Conservation (phyloP, 352 stramenopile species). For the Globisporangium irregulare region DNA sequence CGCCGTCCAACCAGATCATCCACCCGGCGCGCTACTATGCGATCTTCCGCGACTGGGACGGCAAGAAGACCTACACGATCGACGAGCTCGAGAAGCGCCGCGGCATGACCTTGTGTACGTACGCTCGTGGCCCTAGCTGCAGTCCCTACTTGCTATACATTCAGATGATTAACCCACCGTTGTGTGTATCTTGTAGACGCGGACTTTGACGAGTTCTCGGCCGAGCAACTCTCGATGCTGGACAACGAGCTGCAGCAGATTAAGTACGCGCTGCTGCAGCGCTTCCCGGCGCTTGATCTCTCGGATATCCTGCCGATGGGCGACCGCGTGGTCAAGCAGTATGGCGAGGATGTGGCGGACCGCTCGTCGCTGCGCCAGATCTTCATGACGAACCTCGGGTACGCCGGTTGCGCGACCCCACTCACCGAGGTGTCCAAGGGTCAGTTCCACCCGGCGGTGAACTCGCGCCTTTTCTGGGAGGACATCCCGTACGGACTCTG, state of each 20-base stretch:
- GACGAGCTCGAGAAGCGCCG: slow-evolving; percentile 84
- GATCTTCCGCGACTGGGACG: slow-evolving; percentile 93
- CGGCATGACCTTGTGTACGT: slow-evolving; percentile 88
- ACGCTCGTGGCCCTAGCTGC: not conserved
- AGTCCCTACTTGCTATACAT: not conserved
- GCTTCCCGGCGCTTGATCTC: slow-evolving; percentile 89
- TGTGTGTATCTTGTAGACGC: slow-evolving; percentile 48
- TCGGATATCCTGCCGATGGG: slow-evolving; percentile 90
- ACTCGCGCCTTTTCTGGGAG: slow-evolving; percentile 91
- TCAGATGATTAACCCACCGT: not conserved
- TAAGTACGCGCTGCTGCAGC: slow-evolving; percentile 86
- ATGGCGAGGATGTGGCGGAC: slow-evolving; percentile 89
- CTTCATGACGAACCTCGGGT: slow-evolving; percentile 90
- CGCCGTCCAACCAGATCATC: slow-evolving; percentile 93
- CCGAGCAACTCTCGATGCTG: slow-evolving; percentile 89
- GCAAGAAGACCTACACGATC: slow-evolving; percentile 81
- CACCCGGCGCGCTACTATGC: slow-evolving; percentile 91
- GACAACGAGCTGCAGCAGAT: slow-evolving; percentile 94
- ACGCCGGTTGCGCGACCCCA: slow-evolving; percentile 88
- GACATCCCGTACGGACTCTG: slow-evolving; percentile 91
- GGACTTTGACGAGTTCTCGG: slow-evolving; percentile 92
- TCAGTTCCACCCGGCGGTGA: slow-evolving; percentile 78
- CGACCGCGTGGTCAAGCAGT: slow-evolving; percentile 90
- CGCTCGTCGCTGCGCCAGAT: slow-evolving; percentile 87
- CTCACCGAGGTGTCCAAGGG: slow-evolving; percentile 73